Evolutionary conservation across 108 stramenopile species (phyloP), one percentile per base, ranked within the genome.

Genomic region (Mediolabrus comicus): DNA sequence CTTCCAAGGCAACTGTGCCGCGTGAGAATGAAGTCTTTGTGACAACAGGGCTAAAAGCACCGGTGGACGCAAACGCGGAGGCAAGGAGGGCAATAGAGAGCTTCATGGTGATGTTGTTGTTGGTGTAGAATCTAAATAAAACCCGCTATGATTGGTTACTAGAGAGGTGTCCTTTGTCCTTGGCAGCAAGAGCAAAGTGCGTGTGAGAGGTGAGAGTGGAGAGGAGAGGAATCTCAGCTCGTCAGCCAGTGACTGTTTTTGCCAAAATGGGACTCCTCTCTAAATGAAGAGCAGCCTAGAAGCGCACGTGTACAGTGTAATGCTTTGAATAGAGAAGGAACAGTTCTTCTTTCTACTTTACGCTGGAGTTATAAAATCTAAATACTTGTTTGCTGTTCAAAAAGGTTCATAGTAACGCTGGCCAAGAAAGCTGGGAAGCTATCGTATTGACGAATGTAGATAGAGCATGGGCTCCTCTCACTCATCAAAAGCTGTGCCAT

Each of bases 341-440:
- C n/a, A n/a, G n/a, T n/a, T n/a, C n/a, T n/a, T n/a, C n/a, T n/a
- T n/a, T n/a, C n/a, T n/a, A n/a, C n/a, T n/a, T n/a, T n/a, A n/a
- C n/a, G n/a, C n/a, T n/a, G n/a, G n/a, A n/a, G n/a, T n/a, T 17
- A 4, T 34, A 46, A 16, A 24, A 11, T 26, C 39, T 51, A 78
- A 60, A 71, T 35, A 35, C 87, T 80, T 16, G 98, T 99, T 73
- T 96, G 95, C 64, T 95, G 92, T 63, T 95, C 95, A 75, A 98
- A 97, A 49, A 97, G 72, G 25, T 74, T 71, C 59, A 96, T 62
- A 28, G 92, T 92, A 5, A 94, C 82, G 63, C 90, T 87, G 9
- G 96, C 92, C 79, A 98, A 72, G 79, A 99, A 99, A 25, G 95
- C 98, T 3, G 98, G 98, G 28, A 97, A 66, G 39, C 88, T 88